Evolutionary conservation across 805 yeast species (phyloP), one percentile per base, ranked within the genome.

Genomic region (Phaffomyces thermotolerans): DNA sequence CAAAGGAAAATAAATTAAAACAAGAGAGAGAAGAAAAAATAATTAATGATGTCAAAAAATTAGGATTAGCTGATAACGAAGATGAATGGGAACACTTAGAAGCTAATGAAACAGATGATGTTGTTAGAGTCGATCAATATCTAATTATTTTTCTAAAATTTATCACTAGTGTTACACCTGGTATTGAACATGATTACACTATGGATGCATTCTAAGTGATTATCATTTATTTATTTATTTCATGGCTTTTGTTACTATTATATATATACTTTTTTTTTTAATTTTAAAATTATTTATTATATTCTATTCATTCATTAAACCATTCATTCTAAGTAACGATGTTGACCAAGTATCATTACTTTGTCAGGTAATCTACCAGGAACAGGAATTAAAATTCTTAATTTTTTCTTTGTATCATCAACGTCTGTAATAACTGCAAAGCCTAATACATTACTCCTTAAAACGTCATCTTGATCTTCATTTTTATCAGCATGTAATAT

Each of bases 151-250:
- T 93, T 62, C 72, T 93, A 57, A 93, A 93, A 65, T 93, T 93
- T 58, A 91, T 93, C 39, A 85, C 97, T 8, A 87, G 97, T 67
- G 98, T 93, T 8, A 90, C 96, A 1, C 99, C 99, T 0, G 96
- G 97, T 15, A 90, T 93, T 44, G 96, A 91, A 66, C 95, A 91
- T 63, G 99, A 93, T 57, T 89, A 89, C 60, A 93, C 99, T n/a
- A 93, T 91, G 97, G 90, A 89, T 62, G 97, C 95, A 1, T 77
- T 84, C 57, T 83, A 58, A n/a, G n/a, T n/a, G n/a, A 57, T 33
- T 5, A 8, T 3, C 17, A 33, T 33, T n/a, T 33, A 8, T 20
- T 20, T 5, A 20, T 5, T 20, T 20, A 17, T 33, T 33, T 14
- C 4, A 14, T 30, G 6, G 14, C 8, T 30, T 14, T n/a, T 14